Evolutionary conservation across 2,329 filamentous ascomycete species (phyloP), one percentile per base, ranked within the genome.

Genomic region (Fusarium poae): DNA sequence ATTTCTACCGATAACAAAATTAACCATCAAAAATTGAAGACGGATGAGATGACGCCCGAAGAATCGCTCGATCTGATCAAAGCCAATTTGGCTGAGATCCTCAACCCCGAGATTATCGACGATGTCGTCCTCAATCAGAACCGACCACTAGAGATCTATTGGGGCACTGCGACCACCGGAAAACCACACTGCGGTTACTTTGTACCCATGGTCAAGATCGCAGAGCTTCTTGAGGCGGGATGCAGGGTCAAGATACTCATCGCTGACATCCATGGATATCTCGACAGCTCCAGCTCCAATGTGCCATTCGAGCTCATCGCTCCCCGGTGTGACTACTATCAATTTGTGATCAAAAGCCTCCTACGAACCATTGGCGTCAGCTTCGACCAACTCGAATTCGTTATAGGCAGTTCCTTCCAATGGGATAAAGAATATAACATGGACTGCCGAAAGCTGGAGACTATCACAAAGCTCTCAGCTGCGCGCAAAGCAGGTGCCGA

Each of bases 111-210:
- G 2, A 57, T 63, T 0, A 56, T 63, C 30, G 43, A 50, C 11
- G 1, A 49, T 57, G 30, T 57, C 0, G 21, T 63, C 1, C 10
- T 62, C 0, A 50, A 40, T 2, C 8, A 30, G 4, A 11, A 18
- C 0, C n/a, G 37, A 13, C 37, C 37, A 0, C 37, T 63, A 0
- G 21, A 13, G 0, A 3, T 63, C 18, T 62, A 63, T 25, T 63
- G 57, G 60, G 60, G 60, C 11, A 49, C 49, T 1, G 60, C 49
- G 0, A 40, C 60, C 1, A 62, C 60, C 0, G 57, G 57, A 23
- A 62, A 56, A 3, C 49, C 37, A 1, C 57, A 63, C 13, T 63
- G 57, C 9, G 60, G 57, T 0, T 63, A 62, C 30, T 63, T 62
- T 3, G 57, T 57, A 0, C 37, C 60, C 0, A 56, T 57, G 27